These are phyloP conservation scores for Talaromyces ruber DNA, from an alignment of 495 filamentous ascomycete species.

Conservation along the genomic window DNA sequence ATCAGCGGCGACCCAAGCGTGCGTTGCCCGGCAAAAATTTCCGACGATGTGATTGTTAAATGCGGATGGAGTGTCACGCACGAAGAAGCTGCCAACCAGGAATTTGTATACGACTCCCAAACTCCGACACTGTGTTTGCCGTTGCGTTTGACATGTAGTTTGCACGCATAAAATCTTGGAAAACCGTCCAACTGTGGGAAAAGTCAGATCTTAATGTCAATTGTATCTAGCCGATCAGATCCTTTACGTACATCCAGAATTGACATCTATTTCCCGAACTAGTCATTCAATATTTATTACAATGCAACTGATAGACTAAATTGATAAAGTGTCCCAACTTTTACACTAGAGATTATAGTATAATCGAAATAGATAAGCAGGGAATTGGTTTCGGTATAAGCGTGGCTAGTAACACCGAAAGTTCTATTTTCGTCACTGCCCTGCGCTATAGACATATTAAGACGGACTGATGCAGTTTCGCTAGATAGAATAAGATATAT, in stretches of 20 bases:
- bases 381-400: no score
- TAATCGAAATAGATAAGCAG: not conserved
- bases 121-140: not conserved
- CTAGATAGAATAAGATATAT: no score
- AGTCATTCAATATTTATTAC: not conserved
- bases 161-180: not conserved
- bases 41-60: constrained; percentile 3
- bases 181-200: not conserved
- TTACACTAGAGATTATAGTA: not conserved
- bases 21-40: constrained; percentile 3
- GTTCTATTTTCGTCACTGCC: no score
- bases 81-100: not conserved
- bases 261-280: not conserved
- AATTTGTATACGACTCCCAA: not conserved
- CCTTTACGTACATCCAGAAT: not conserved
- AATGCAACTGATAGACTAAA: not conserved
- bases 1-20: constrained; percentile 4
- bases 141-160: not conserved
- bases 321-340: not conserved
- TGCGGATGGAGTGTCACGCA: not conserved
- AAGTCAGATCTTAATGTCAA: not conserved
- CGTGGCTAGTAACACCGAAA: no score
- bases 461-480: no score
- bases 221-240: not conserved
- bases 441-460: no score